Evolutionary conservation across 108 stramenopile species (phyloP).

Genomic region (Skeletonema grethae): DNA sequence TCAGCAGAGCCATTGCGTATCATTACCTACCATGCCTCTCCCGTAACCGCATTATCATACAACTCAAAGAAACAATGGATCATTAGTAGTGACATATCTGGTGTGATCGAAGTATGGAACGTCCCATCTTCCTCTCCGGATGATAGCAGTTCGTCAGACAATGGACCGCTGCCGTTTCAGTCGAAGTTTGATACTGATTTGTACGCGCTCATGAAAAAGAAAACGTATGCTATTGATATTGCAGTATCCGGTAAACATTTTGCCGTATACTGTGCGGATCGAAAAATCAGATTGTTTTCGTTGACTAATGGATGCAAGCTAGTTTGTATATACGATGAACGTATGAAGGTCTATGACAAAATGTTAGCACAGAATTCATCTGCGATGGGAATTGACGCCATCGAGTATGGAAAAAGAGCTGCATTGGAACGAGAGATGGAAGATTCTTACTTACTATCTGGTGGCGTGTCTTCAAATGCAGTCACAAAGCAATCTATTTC

Average conservation of each 20-base stretch:
- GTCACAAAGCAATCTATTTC: slow-evolving; percentile 26
- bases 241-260: slow-evolving; percentile 67
- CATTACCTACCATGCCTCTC: slow-evolving; percentile 74
- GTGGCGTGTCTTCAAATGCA: slow-evolving; percentile 27
- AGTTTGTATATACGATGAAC: slow-evolving; percentile 88
- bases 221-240: slow-evolving; percentile 72
- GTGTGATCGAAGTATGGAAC: slow-evolving; percentile 95
- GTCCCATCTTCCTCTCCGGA: slow-evolving; percentile 15
- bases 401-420: slow-evolving; percentile 89
- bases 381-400: slow-evolving; percentile 76
- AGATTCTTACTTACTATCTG: slow-evolving; percentile 46
- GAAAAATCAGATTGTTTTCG: slow-evolving; percentile 85
- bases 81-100: slow-evolving; percentile 82
- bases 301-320: slow-evolving; percentile 78
- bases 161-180: slow-evolving; percentile 47
- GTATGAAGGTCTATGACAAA: slow-evolving; percentile 72
- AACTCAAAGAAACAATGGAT: slow-evolving; percentile 61
- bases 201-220: slow-evolving; percentile 88
- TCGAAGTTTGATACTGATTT: slow-evolving; percentile 92
- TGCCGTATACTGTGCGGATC: slow-evolving; percentile 81
- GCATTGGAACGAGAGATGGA: slow-evolving; percentile 91
- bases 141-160: slow-evolving; percentile 12
- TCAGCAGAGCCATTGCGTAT: slow-evolving; percentile 57
- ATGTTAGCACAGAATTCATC: slow-evolving; percentile 32
- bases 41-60: slow-evolving; percentile 82